phyloP scores from a whole-genome alignment of 2,329 filamentous ascomycete species.

The Davidsoniella neocaledoniae region DNA sequence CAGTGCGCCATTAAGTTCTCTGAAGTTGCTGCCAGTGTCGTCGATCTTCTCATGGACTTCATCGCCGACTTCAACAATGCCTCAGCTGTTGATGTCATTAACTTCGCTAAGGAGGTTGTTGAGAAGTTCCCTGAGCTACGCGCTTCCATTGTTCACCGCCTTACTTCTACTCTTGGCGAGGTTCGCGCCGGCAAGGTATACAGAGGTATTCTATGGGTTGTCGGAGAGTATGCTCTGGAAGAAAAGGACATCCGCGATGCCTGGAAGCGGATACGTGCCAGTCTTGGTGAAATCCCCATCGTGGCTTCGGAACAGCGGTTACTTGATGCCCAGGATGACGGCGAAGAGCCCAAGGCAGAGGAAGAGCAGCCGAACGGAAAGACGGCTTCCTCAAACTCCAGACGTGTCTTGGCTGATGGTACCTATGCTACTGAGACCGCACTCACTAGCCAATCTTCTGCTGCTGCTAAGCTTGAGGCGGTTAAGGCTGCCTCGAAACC shows the following conservation, averaged over 20 bases:
- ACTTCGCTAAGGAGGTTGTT: conserved; percentile 96
- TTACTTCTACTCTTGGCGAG: conserved; percentile 81
- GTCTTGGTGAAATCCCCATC: conserved; percentile 91
- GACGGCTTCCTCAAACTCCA: conserved; percentile 60
- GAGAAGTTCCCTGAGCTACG: conserved; percentile 92
- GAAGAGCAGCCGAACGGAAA: conserved; percentile 60
- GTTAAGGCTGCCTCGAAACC: conserved; percentile 96
- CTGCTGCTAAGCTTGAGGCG: conserved; percentile 80
- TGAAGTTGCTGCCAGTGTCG: conserved; percentile 90
- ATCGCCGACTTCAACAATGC: conserved; percentile 97
- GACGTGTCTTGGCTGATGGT: conserved; percentile 86
- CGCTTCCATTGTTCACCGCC: conserved; percentile 67
- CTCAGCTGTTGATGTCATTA: conserved; percentile 92
- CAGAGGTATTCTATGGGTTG: conserved; percentile 89
- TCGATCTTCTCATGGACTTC: conserved; percentile 96
- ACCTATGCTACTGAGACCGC: conserved; percentile 96
- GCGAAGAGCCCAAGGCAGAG: conserved; percentile 33
- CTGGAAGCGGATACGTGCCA: conserved; percentile 89
- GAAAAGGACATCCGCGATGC: conserved; percentile 88
- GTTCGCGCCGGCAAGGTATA: conserved; percentile 96
- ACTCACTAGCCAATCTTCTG: conserved; percentile 79
- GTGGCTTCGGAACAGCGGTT: conserved; percentile 85
- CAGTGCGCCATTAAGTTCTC: conserved; percentile 99
- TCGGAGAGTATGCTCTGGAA: conserved; percentile 91
- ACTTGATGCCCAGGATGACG: conserved; percentile 66